A percentile compares a stretch with the other conserved stretches of the same genome.
These are phyloP conservation scores for Mycena latifolia DNA, from an alignment of 768 basidiomycete genomes.

Conservation along the genomic window DNA sequence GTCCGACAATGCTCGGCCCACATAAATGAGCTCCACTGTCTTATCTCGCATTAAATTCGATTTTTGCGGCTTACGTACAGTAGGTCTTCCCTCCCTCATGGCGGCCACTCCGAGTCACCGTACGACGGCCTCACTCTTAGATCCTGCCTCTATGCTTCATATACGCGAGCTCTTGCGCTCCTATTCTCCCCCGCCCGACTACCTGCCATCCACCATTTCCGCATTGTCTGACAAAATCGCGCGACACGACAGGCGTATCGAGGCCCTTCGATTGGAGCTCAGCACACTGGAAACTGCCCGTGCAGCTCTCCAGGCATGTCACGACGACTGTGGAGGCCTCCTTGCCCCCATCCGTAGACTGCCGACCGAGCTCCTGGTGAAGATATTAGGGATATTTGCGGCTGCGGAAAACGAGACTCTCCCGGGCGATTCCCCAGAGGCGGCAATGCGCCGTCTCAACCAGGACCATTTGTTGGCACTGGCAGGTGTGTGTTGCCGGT, in stretches of 20 bases:
- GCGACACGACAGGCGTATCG: not conserved
- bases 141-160: no score
- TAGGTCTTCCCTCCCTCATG: no score
- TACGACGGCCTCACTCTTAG: no score
- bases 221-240: not conserved
- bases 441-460: not conserved
- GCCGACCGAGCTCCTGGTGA: conserved; percentile 8
- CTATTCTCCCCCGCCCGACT: not conserved
- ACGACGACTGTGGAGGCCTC: not conserved
- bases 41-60: no score
- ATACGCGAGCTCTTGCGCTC: conserved; percentile 10
- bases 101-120: no score
- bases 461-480: not conserved
- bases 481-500: not conserved
- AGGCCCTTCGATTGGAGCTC: not conserved
- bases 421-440: no score
- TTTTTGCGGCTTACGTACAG: no score
- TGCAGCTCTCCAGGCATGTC: not conserved
- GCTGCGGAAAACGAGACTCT: not conserved
- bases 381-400: not conserved
- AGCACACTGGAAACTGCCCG: not conserved
- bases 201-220: not conserved
- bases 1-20: no score
- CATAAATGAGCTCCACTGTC: no score
- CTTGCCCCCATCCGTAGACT: no score